Percentiles rank a stretch among this genome's conserved stretches.
phyloP scores from a whole-genome alignment of 805 yeast species.

The Starmerella asiatica region DNA sequence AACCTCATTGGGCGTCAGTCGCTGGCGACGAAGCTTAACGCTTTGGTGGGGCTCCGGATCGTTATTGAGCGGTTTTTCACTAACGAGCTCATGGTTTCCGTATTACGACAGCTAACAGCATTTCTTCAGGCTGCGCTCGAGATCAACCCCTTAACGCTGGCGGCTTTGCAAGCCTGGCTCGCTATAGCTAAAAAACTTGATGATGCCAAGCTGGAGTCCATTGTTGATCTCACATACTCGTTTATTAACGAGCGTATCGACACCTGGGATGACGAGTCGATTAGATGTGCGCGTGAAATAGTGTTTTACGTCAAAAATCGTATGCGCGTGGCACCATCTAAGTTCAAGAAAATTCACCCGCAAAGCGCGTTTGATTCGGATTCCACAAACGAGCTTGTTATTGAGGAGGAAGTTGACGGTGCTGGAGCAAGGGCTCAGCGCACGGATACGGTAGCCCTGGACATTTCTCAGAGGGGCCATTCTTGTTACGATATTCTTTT shows the following conservation, averaged over 20 bases:
- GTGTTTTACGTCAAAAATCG: slow-evolving; percentile 1
- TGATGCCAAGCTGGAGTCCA: slow-evolving; percentile 32
- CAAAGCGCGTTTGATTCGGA: slow-evolving; percentile 4
- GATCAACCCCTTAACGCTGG: slow-evolving; percentile 42
- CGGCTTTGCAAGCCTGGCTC: slow-evolving; percentile 57
- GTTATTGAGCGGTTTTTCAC: slow-evolving; percentile 30
- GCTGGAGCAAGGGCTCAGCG: background rate
- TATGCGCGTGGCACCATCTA: background rate
- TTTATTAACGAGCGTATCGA: slow-evolving; percentile 41
- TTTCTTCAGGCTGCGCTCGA: slow-evolving; percentile 72
- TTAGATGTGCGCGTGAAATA: slow-evolving; percentile 6
- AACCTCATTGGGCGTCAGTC: slow-evolving; percentile 61
- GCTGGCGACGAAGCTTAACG: slow-evolving; percentile 43
- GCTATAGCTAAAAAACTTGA: slow-evolving; percentile 44
- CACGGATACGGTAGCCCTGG: background rate
- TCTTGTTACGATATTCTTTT: slow-evolving; percentile 9
- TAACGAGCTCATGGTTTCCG: slow-evolving; percentile 11
- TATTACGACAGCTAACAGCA: slow-evolving; percentile 51
- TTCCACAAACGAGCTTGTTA: background rate
- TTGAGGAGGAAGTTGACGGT: background rate
- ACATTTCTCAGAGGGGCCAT: background rate
- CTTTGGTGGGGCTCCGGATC: slow-evolving; percentile 55
- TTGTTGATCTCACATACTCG: slow-evolving; percentile 63
- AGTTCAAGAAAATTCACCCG: slow-evolving; percentile 7
- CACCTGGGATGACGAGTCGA: slow-evolving; percentile 42